Evolutionary conservation across 805 yeast genomes (phyloP).

Genomic region (Lipomyces chichibuensis): DNA sequence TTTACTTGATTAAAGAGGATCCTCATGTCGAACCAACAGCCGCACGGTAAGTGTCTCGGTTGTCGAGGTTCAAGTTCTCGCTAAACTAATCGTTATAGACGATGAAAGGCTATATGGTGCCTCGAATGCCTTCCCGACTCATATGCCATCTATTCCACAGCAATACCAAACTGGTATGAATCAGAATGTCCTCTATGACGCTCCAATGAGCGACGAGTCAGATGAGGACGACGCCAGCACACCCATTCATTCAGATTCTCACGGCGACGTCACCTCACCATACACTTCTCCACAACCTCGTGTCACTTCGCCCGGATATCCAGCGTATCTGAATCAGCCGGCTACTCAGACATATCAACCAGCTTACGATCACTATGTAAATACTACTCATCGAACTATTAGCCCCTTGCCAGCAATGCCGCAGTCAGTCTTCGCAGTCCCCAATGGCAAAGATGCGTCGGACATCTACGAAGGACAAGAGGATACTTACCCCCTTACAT

Average conservation of each 20-base stretch:
- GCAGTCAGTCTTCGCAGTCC: slow-evolving; percentile 7
- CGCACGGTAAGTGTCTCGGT: background rate
- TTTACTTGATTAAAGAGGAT: background rate
- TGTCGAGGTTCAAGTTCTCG: background rate
- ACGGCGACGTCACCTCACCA: background rate
- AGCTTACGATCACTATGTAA: background rate
- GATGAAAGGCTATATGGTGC: background rate
- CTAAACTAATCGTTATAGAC: background rate
- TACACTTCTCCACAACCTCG: background rate
- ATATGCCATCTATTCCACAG: slow-evolving; percentile 10
- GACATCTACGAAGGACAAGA: slow-evolving; percentile 19
- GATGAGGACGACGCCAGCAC: background rate
- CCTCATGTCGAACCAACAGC: slow-evolving; percentile 4
- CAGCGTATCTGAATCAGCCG: background rate
- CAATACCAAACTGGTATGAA: slow-evolving; percentile 2
- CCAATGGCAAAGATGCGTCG: slow-evolving; percentile 4
- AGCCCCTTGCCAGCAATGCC: slow-evolving; percentile 22
- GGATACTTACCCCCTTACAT: slow-evolving; percentile 19
- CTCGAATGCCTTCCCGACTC: slow-evolving; percentile 3
- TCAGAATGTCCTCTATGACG: background rate
- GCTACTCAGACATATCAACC: background rate
- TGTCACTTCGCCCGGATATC: background rate
- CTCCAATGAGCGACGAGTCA: background rate
- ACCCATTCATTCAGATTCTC: background rate
- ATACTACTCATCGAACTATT: slow-evolving; percentile 4